Conservation (phyloP, 1,284 basidiomycete species). For the Pseudozyma sp. region DNA sequence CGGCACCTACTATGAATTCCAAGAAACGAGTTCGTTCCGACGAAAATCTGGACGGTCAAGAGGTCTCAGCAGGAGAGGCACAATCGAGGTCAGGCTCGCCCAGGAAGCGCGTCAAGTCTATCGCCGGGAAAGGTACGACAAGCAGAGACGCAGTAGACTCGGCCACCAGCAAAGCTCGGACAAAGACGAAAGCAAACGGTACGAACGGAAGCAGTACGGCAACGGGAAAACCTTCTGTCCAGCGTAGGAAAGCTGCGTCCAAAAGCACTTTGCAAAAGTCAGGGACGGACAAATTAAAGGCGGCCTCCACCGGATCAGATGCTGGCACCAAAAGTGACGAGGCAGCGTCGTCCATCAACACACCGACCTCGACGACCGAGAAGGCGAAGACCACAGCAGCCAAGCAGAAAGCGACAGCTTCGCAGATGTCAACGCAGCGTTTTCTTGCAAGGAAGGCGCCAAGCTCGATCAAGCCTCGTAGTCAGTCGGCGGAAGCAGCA, state of each 20-base stretch:
- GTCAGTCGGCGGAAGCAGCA: constrained; percentile 8
- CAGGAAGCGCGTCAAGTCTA: constrained; percentile 22
- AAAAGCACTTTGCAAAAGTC: not conserved
- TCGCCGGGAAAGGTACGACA: not conserved
- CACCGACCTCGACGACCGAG: not conserved
- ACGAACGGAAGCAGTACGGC: not conserved
- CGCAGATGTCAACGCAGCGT: constrained; percentile 9
- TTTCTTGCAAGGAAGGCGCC: constrained; percentile 11
- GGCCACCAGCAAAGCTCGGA: constrained; percentile 3
- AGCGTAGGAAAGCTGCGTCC: constrained; percentile 8
- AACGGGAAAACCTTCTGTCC: not conserved
- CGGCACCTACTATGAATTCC: not conserved
- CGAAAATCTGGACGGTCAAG: not conserved
- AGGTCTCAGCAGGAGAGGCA: not conserved
- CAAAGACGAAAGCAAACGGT: not conserved
- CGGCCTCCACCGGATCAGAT: too few species aligned
- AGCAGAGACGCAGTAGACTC: constrained; percentile 7
- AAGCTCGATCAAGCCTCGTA: constrained; percentile 7
- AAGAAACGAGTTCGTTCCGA: constrained; percentile 26
- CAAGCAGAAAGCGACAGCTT: not conserved
- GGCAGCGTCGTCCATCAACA: not conserved
- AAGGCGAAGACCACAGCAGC: constrained; percentile 1
- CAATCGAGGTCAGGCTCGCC: constrained; percentile 4
- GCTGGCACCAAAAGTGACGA: not conserved
- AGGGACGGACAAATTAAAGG: too few species aligned